phyloP scores from a whole-genome alignment of 1,284 basidiomycete genomes.

The Irpex rosettiformis region DNA sequence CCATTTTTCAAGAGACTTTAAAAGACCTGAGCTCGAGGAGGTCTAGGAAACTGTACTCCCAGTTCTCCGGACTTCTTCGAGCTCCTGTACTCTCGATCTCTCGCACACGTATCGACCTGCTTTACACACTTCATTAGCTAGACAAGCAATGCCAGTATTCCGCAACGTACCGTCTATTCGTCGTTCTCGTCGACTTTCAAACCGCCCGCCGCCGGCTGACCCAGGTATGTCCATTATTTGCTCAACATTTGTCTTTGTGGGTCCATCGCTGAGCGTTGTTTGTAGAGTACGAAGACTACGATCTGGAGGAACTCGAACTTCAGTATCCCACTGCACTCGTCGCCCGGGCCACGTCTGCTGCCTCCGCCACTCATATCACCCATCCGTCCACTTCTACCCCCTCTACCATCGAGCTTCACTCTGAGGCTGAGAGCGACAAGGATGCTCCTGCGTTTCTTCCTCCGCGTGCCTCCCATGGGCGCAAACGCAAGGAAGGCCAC shows the following conservation, averaged over 20 bases:
- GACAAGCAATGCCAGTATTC: slow-evolving; percentile 6
- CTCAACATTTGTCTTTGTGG: slow-evolving; percentile 16
- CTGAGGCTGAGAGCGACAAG: not conserved
- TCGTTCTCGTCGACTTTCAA: slow-evolving; percentile 18
- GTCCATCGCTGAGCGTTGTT: slow-evolving; percentile 13
- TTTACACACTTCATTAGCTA: not conserved
- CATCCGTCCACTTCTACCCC: not conserved
- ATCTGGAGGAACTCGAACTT: not conserved
- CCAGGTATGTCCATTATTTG: slow-evolving; percentile 16
- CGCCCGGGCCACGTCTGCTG: not conserved
- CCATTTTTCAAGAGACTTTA: not conserved
- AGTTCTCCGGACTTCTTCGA: slow-evolving; percentile 5
- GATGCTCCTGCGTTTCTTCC: slow-evolving; percentile 3
- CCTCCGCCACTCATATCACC: not conserved
- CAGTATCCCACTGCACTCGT: not conserved
- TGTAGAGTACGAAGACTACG: slow-evolving; percentile 13
- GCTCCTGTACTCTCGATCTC: slow-evolving; percentile 7
- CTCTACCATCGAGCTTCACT: not conserved
- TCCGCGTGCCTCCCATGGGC: slow-evolving; percentile 33
- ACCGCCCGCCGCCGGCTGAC: slow-evolving; percentile 16
- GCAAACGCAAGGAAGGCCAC: slow-evolving; percentile 39
- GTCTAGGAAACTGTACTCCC: not conserved
- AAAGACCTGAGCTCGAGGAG: slow-evolving; percentile 12
- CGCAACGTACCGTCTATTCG: slow-evolving; percentile 12
- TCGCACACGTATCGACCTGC: not conserved